Base-by-base conservation (phyloP, 441 rosid genomes). In the Croton setiger region DNA sequence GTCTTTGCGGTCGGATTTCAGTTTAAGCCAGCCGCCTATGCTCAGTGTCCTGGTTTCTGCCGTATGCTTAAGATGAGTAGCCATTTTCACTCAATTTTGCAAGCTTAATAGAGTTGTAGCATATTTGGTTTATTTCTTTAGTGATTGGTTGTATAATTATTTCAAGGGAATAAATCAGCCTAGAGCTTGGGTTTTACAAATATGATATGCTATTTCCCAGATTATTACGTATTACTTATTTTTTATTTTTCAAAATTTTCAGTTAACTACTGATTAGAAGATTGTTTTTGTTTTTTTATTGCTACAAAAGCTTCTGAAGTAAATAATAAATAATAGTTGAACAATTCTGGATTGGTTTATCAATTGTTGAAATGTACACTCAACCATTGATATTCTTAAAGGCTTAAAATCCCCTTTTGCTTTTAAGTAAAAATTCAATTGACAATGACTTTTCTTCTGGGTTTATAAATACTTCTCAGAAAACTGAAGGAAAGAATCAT, bases 1-100 rank as follows among this genome's bases (percentile, higher is more conserved):
- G 97, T 67, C 96, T 94, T 44, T 92, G 98, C 60, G 97, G 97
- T 64, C 80, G 90, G 58, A 84, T 91, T 75, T 72, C 79, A 44
- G 37, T 81, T 39, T 85, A 78, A 78, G 60, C 43, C 45, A 57
- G 65, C 55, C 47, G 3, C n/a, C n/a, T 31, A 18, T 8, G 41
- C 62, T 44, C 67, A 23, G 54, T 63, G 54, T 64, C 43, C 31
- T 48, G 23, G 41, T 45, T 27, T 20, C 51, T 65, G 23, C 35
- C n/a, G 31, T 27, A 18, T 72, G 60, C 12, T 48, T 58, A 45
- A 66, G 43, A 43, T 11, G 17, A 63, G 62, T 43, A 48, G 71
- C 70, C 36, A 43, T 52, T 44, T 6, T n/a, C 51, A 35, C 60
- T 54, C 69, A 62, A 75, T 72, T 79, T 76, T 82, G 77, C 68